Conservation (phyloP, 345 rosid species). For the Dimocarpus longan region DNA sequence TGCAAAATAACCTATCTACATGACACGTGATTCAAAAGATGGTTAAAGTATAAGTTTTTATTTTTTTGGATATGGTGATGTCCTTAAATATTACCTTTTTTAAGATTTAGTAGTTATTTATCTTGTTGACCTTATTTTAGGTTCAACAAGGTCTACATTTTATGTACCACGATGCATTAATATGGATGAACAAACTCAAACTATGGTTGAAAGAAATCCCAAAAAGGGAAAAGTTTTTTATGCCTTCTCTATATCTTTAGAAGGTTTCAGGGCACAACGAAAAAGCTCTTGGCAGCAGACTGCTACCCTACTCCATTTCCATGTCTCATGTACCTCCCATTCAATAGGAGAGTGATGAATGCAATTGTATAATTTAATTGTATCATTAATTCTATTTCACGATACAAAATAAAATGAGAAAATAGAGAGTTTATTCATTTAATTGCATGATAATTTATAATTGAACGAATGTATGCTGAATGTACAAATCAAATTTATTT, state of each 20-base stretch:
- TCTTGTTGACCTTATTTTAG: slow-evolving; percentile 32
- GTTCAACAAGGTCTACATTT: slow-evolving; percentile 48
- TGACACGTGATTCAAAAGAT: slow-evolving; percentile 42
- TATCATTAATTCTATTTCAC: not conserved
- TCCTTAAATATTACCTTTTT: no score
- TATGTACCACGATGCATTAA: slow-evolving; percentile 46
- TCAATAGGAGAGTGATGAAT: not conserved
- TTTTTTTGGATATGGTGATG: slow-evolving; percentile 8
- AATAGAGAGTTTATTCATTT: no score
- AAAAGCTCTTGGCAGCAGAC: not conserved
- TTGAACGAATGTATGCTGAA: no score
- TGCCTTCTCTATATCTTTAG: slow-evolving; percentile 45
- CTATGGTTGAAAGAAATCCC: slow-evolving; percentile 55
- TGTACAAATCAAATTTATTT: no score
- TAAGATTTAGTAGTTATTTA: not conserved
- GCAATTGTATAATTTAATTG: no score
- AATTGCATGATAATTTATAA: no score
- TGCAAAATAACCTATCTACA: slow-evolving; percentile 50
- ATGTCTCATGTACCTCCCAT: not conserved
- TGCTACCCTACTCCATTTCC: not conserved
- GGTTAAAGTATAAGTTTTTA: not conserved
- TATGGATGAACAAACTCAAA: slow-evolving; percentile 45
- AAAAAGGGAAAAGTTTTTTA: slow-evolving; percentile 42
- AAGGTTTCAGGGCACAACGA: slow-evolving; percentile 20
- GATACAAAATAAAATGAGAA: no score